Percentiles rank a stretch among this genome's conserved stretches.
Conservation (phyloP, 83 land plant species). For the Thuja plicata region DNA sequence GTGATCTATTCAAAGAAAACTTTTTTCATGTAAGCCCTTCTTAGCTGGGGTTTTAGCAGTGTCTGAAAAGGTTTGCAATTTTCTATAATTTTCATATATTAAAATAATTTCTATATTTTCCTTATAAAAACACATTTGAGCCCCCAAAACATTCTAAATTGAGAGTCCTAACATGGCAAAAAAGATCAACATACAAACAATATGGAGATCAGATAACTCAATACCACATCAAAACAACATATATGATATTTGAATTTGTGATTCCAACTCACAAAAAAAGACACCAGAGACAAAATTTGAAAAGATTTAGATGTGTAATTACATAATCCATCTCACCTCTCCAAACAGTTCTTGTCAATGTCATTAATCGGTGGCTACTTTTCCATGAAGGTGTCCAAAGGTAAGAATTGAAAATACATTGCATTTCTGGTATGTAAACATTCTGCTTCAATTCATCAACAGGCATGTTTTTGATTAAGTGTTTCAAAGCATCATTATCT, state of each 20-base stretch:
- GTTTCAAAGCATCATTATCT: conserved; percentile 69
- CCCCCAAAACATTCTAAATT: neutral
- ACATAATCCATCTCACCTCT: conserved; percentile 34
- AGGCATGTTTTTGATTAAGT: conserved; percentile 35
- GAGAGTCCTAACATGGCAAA: neutral
- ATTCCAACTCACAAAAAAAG: neutral
- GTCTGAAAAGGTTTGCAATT: neutral
- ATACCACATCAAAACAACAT: neutral
- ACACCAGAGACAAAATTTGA: neutral
- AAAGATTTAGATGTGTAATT: neutral
- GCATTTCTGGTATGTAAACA: conserved; percentile 58
- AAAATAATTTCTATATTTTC: neutral
- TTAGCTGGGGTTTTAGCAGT: neutral
- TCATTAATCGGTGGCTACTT: conserved; percentile 47
- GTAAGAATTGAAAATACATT: conserved; percentile 74
- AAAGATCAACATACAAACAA: neutral
- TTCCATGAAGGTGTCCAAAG: conserved; percentile 68
- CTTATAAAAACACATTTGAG: neutral
- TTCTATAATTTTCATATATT: neutral
- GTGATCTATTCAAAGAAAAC: neutral
- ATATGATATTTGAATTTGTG: neutral
- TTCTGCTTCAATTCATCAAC: conserved; percentile 41
- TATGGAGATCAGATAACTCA: neutral
- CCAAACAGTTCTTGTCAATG: conserved; percentile 59
- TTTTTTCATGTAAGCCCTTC: neutral